Base-by-base conservation (phyloP, 768 basidiomycete species). In the Suillus sp. region DNA sequence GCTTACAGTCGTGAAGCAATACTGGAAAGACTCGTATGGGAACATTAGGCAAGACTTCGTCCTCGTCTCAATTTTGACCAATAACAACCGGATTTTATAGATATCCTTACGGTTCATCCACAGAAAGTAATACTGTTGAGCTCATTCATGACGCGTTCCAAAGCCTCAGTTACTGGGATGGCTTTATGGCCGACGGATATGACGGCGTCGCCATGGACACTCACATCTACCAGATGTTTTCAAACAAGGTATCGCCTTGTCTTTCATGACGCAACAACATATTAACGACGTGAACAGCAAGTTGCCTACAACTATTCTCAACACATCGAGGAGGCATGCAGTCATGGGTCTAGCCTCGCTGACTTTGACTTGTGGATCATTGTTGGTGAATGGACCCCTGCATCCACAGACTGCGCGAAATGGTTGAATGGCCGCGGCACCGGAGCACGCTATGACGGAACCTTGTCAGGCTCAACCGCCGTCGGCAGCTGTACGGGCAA, bases 191-290 rank as follows among this genome's bases (percentile, higher is more conserved):
- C 74, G 78, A 32, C 5, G 55, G 77, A 80, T 55, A 91, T 89
- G 72, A 69, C 89, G 73, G 83, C 80, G 3, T 75, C 73, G 58
- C 84, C 86, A 37, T 72, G 71, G 62, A 84, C 78, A n/a, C 77
- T 83, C 89, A 91, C 70, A 83, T 87, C 72, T 91, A 92, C 68
- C 90, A 91, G 72, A 83, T 91, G 60, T 91, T 92, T 77, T 91
- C 62, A 72, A 69, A 35, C 87, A 86, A 66, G 56, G 80, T 71
- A 30, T 58, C 18, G 40, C 27, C 25, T 2, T 30, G 38, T 40
- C 61, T n/a, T 58, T 37, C 18, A 8, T 57, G 53, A 16, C 47
- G 20, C 20, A 13, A 27, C 16, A 25, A 27, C 11, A 18, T 30
- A 30, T 20, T 57, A 30, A 57, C 18, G 7, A 57, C 11, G 18